Percentiles rank a stretch among this genome's conserved stretches.
These are phyloP conservation scores for Jasminum sambac DNA, from an alignment of 257 asterid species.

Conservation along the genomic window DNA sequence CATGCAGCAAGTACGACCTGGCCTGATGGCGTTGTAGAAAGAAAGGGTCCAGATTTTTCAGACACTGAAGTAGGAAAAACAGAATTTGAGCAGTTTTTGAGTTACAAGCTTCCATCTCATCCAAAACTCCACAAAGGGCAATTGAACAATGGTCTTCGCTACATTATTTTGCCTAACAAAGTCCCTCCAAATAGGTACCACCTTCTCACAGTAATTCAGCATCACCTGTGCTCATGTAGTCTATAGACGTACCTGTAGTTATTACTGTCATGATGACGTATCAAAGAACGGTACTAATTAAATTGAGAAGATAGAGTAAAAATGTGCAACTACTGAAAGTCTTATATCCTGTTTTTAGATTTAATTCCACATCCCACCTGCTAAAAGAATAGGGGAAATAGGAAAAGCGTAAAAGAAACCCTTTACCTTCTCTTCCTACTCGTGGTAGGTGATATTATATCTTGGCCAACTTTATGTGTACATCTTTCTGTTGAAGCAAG, in stretches of 20 bases:
- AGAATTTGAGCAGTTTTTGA: constrained; percentile 66
- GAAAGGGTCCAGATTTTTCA: constrained; percentile 52
- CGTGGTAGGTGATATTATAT: constrained; percentile 11
- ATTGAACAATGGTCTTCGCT: constrained; percentile 89
- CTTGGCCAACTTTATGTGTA: constrained; percentile 6
- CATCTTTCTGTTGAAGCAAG: constrained; percentile 14
- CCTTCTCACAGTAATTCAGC: constrained; percentile 11
- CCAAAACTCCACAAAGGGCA: constrained; percentile 94
- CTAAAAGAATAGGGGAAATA: too few relatives aligned
- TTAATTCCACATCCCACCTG: too few relatives aligned
- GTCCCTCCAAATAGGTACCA: constrained; percentile 91
- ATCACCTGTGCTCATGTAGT: constrained; percentile 3
- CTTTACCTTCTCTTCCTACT: not conserved
- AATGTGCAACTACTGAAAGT: constrained; percentile 1
- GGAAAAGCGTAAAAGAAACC: not conserved
- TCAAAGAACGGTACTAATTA: constrained; percentile 10
- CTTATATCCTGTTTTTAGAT: not conserved
- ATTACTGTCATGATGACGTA: constrained; percentile 8
- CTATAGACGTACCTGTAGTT: constrained; percentile 23
- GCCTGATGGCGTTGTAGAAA: constrained; percentile 86
- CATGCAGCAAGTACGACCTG: constrained; percentile 97
- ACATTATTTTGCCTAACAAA: constrained; percentile 92
- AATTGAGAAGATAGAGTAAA: not conserved
- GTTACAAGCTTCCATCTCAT: constrained; percentile 78
- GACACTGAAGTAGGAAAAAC: constrained; percentile 65